Percentiles rank a stretch among this genome's conserved stretches.
phyloP scores from a whole-genome alignment of 2,329 filamentous ascomycete species.

The Leptographium radiaticola region DNA sequence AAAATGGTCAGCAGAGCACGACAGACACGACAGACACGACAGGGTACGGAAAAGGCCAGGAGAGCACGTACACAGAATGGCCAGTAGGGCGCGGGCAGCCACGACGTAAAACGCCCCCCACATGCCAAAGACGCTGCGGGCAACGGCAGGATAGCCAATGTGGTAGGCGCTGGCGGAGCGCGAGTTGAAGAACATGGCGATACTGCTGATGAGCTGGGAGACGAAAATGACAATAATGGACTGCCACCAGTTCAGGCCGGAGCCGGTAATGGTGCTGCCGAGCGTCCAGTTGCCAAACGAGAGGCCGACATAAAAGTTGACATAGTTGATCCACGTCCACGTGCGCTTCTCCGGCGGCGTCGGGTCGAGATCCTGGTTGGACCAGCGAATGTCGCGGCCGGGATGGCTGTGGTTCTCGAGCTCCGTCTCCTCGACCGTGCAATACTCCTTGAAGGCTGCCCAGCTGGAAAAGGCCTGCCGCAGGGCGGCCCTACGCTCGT shows the following conservation, averaged over 20 bases:
- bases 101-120: conserved; percentile 25
- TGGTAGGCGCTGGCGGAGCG: conserved; percentile 27
- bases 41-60: background rate
- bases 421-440: conserved; percentile 2
- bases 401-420: conserved; percentile 7
- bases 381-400: conserved; percentile 1
- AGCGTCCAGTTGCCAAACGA: conserved; percentile 29
- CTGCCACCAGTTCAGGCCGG: conserved; percentile 32
- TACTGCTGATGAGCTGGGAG: conserved; percentile 25
- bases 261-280: conserved; percentile 22
- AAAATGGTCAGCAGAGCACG: background rate
- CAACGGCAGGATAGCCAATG: conserved; percentile 20
- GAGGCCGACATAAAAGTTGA: conserved; percentile 24
- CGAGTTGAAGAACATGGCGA: conserved; percentile 31
- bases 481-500: conserved; percentile 23
- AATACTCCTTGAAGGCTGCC: conserved; percentile 3
- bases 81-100: conserved; percentile 22
- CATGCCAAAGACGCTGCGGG: conserved; percentile 26
- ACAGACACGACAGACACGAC: background rate
- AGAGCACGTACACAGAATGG: conserved; percentile 15
- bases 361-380: conserved; percentile 20
- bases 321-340: conserved; percentile 26
- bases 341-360: conserved; percentile 24
- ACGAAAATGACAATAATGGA: conserved; percentile 29
- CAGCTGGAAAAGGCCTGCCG: conserved; percentile 4